Conservation (phyloP, 148 eudicot genomes). For the Nepenthes mirabilis region DNA sequence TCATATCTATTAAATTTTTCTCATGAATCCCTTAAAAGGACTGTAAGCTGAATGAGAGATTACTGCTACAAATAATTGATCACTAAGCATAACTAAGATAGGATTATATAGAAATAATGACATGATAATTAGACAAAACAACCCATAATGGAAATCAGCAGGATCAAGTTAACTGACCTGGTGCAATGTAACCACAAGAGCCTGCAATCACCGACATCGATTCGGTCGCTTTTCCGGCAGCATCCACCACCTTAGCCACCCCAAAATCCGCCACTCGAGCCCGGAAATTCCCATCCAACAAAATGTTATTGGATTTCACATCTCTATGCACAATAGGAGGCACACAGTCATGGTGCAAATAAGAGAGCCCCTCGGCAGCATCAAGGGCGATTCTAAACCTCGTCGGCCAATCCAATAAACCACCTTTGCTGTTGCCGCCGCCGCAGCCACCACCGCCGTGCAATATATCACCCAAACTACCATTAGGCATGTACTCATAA, state of each 20-base stretch:
- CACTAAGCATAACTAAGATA: too few relatives aligned
- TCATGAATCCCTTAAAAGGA: too few relatives aligned
- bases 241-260: constrained; percentile 72
- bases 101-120: not conserved
- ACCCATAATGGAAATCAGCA: not conserved
- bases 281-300: constrained; percentile 67
- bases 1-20: too few relatives aligned
- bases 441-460: constrained; percentile 10
- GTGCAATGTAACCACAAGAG: constrained; percentile 95
- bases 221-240: constrained; percentile 45
- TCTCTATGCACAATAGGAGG: constrained; percentile 91
- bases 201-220: constrained; percentile 97
- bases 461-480: constrained; percentile 83
- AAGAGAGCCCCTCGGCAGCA: constrained; percentile 87
- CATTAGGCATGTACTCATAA: constrained; percentile 93
- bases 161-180: constrained; percentile 40
- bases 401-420: constrained; percentile 72
- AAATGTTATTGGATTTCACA: constrained; percentile 72
- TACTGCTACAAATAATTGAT: too few relatives aligned
- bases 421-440: constrained; percentile 37
- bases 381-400: constrained; percentile 68
- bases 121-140: not conserved
- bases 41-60: too few relatives aligned
- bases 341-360: constrained; percentile 89
- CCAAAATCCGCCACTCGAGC: constrained; percentile 95